Evolutionary conservation across 2,329 filamentous ascomycete genomes (phyloP).

Genomic region (Botrytis squamosa): DNA sequence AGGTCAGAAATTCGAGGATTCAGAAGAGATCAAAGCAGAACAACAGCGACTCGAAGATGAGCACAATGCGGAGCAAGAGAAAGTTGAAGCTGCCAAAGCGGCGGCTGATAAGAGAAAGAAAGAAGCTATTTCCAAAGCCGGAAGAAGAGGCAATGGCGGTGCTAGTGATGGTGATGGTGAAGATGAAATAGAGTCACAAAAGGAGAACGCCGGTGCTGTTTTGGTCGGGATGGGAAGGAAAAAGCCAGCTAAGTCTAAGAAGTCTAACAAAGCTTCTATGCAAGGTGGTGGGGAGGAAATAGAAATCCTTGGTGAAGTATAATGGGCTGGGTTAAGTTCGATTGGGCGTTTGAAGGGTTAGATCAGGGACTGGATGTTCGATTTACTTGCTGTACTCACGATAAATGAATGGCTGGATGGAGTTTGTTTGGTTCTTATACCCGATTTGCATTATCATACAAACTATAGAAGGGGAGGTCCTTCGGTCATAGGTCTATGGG

Average conservation of each 20-base stretch:
- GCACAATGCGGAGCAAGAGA: slow-evolving; percentile 48
- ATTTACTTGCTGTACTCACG: neutral
- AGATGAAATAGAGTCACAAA: slow-evolving; percentile 24
- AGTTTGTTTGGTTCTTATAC: slow-evolving; percentile 18
- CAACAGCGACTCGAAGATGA: slow-evolving; percentile 45
- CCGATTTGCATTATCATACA: slow-evolving; percentile 6
- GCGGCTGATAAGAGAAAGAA: slow-evolving; percentile 35
- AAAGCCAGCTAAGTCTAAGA: slow-evolving; percentile 30
- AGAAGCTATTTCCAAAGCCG: slow-evolving; percentile 31
- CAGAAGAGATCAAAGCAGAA: slow-evolving; percentile 57
- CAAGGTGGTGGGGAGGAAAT: slow-evolving; percentile 37
- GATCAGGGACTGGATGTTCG: neutral
- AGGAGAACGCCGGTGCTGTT: slow-evolving; percentile 9
- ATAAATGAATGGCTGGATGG: neutral
- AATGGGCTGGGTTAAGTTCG: neutral
- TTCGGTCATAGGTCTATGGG: neutral
- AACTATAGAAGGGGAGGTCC: neutral
- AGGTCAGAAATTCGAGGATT: slow-evolving; percentile 53
- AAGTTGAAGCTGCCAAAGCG: slow-evolving; percentile 45
- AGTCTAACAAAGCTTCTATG: slow-evolving; percentile 34
- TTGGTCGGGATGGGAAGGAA: slow-evolving; percentile 17
- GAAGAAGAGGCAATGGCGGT: slow-evolving; percentile 23
- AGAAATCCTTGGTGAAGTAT: slow-evolving; percentile 33
- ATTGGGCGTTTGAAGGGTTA: slow-evolving; percentile 10
- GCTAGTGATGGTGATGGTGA: slow-evolving; percentile 25